Evolutionary conservation across 2,329 filamentous ascomycete genomes (phyloP).

Genomic region (Neonectria hederae): DNA sequence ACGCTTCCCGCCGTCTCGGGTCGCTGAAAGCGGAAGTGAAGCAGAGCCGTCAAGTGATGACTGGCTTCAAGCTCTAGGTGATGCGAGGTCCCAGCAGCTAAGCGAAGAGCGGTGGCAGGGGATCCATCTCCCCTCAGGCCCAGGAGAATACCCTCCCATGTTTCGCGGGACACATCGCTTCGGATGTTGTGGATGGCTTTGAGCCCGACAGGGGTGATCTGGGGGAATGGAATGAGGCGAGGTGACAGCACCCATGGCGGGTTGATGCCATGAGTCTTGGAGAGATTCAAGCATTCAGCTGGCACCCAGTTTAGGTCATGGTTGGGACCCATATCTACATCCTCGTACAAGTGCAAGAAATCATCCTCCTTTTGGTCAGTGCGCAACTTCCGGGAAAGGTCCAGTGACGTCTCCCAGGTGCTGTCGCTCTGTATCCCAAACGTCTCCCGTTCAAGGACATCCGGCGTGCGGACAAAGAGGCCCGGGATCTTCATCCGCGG

Average conservation of each 20-base stretch:
- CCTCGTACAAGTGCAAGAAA: slow-evolving; percentile 2
- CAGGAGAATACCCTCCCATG: background rate
- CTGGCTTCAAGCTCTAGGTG: slow-evolving; percentile 10
- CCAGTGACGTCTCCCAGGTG: background rate
- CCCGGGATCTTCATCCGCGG: slow-evolving; percentile 11
- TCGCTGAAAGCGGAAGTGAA: slow-evolving; percentile 3
- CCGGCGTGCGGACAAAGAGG: background rate
- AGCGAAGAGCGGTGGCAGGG: background rate
- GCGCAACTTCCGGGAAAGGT: background rate
- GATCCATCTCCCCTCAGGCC: background rate
- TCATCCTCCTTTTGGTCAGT: background rate
- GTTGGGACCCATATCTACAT: background rate
- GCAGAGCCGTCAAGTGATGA: background rate
- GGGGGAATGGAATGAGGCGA: background rate
- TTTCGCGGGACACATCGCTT: background rate
- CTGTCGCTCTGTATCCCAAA: background rate
- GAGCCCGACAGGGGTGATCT: background rate
- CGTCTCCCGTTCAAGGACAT: background rate
- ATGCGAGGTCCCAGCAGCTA: slow-evolving; percentile 2
- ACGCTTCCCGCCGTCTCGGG: background rate
- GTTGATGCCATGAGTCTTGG: background rate
- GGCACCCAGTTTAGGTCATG: background rate
- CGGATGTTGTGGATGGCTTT: background rate
- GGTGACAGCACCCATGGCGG: background rate
- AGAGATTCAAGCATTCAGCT: background rate